Evolutionary conservation across 306 rosid species (phyloP), one percentile per base, ranked within the genome.

Genomic region (Urtica urens): DNA sequence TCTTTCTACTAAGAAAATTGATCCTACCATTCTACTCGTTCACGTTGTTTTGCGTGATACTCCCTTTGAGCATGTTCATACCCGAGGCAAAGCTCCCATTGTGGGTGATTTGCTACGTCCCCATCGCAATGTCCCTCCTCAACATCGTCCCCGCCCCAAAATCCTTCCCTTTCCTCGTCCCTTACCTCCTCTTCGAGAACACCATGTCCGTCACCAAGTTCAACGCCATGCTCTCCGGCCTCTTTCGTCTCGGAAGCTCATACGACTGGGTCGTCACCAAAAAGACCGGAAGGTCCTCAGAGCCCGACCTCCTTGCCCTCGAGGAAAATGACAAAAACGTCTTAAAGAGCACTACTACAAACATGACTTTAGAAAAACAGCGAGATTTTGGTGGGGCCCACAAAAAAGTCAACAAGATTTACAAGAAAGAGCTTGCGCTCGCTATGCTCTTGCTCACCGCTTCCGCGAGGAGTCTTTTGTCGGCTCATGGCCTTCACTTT

Each of bases 211-310:
- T 92, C 12, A 92, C 99, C 59, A 92, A 92, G 63, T 92, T 92
- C 99, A 82, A 92, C 25, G 99, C 99, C 67, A 92, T 92, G 99
- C 57, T 92, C 47, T 92, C 99, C 0, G 99, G 99, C 12, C 67
- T 92, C 13, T 92, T 92, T 60, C 99, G 86, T 59, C 77, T 92
- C 7, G 99, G 96, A 57, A 92, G 99, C 51, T 78, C 99, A 26
- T 86, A 92, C 61, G 99, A 92, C 59, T 92, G 99, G 99, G 87
- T 92, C 11, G 96, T 85, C 60, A 92, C 99, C 5, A 92, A 92
- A 80, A 92, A 92, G 69, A 86, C 99, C 3, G 99, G 99, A 2
- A 73, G 99, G 34, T 73, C 99, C 13, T 92, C 99, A 0, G 99
- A 85, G 67, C 86, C 99, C 7, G 99, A 92, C 62, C 76, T 92